A percentile compares a stretch with the other conserved stretches of the same genome.
These are phyloP conservation scores for Curvularia spicifera DNA, from an alignment of 2,329 filamentous ascomycete species.

Conservation along the genomic window DNA sequence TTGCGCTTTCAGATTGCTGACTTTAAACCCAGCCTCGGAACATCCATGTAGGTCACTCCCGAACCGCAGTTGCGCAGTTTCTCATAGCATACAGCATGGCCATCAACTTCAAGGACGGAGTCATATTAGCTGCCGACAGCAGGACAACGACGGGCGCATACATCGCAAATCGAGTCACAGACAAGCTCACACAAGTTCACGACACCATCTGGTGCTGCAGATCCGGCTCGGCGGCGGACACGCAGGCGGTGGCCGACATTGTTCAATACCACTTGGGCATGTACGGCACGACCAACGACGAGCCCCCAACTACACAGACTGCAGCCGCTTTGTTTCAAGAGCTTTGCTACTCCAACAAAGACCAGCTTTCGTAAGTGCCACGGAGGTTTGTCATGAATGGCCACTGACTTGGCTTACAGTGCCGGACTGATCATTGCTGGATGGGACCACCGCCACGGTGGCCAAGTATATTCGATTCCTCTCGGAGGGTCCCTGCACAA, in stretches of 20 bases:
- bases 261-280: conserved; percentile 95
- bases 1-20: conserved; percentile 5
- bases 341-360: conserved; percentile 97
- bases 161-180: conserved; percentile 98
- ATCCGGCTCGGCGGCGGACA: conserved; percentile 95
- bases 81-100: conserved; percentile 74
- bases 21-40: conserved; percentile 73
- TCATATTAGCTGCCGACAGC: conserved; percentile 97
- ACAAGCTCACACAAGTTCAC: conserved; percentile 98
- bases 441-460: conserved; percentile 92
- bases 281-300: conserved; percentile 88
- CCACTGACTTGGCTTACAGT: conserved; percentile 56
- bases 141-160: conserved; percentile 97
- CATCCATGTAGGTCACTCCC: conserved; percentile 78
- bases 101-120: conserved; percentile 97
- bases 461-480: conserved; percentile 97
- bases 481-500: conserved; percentile 97
- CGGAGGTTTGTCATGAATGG: neutral
- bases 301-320: conserved; percentile 90
- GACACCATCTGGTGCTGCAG: conserved; percentile 99
- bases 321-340: conserved; percentile 97
- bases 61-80: conserved; percentile 25
- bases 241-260: conserved; percentile 96
- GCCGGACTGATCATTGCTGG: conserved; percentile 98
- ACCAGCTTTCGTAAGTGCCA: conserved; percentile 75